Evolutionary conservation across 1,284 basidiomycete species (phyloP).

Genomic region (Grifola frondosa): DNA sequence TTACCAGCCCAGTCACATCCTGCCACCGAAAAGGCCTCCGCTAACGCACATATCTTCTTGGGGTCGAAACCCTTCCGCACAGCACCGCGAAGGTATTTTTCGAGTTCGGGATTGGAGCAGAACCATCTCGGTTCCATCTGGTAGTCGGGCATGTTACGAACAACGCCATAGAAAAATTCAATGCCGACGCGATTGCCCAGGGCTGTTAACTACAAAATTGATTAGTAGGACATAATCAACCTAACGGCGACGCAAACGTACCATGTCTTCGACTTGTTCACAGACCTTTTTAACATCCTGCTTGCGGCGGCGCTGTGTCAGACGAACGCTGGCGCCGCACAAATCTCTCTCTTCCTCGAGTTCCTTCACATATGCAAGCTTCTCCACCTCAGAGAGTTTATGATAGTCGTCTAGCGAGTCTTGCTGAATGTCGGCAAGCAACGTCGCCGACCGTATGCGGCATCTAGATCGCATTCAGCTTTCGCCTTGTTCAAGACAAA

Average conservation of each 20-base stretch:
- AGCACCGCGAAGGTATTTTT: neutral
- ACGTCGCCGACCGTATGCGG: too few relatives aligned
- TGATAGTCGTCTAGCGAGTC: neutral
- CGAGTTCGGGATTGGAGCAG: neutral
- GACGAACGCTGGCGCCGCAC: neutral
- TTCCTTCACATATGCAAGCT: neutral
- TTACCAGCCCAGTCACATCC: conserved; percentile 5
- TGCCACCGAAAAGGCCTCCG: conserved; percentile 1
- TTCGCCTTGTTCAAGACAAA: neutral
- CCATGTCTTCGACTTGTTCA: neutral
- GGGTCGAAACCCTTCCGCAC: neutral
- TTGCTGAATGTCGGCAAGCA: neutral
- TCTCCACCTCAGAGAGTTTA: neutral
- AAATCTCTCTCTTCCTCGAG: neutral
- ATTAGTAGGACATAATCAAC: neutral
- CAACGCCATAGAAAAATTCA: neutral
- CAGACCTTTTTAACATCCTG: neutral
- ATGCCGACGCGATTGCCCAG: neutral
- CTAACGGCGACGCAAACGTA: neutral
- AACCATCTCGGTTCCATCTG: neutral
- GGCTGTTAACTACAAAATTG: neutral
- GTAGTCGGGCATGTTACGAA: neutral
- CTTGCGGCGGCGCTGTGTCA: neutral
- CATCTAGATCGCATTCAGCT: too few relatives aligned
- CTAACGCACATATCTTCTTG: neutral